Base-by-base conservation (phyloP, 352 stramenopile species). In the Phytophthora citricola region DNA sequence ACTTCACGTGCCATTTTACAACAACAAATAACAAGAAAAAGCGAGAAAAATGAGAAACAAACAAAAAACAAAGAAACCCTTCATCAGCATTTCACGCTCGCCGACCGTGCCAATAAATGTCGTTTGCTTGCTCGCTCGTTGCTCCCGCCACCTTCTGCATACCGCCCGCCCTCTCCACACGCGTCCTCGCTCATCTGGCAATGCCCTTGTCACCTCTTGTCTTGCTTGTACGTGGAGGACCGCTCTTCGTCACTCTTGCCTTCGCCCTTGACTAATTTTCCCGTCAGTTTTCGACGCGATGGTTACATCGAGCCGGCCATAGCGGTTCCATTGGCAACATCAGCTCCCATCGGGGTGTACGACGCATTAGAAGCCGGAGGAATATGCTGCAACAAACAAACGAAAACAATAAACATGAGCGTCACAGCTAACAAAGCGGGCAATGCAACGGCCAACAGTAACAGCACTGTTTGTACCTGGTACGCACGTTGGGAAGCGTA, bases 401-500 rank as follows among this genome's bases (percentile, higher is more conserved):
- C 12, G 26, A 46, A 43, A 36, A 3, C 38, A 48, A 12, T 47
- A 40, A 46, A 59, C 22, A 58, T 48, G 15, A 36, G n/a, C 2
- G 2, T 40, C 12, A 4, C 26, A 45, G 14, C 39, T 61, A 41
- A 36, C 26, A 59, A n/a, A 38, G 20, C 46, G 2, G 22, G 22
- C 8, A 22, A 40, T 46, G 29, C 24, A 63, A 55, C 24, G 26
- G 24, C 31, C 47, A 68, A 72, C 56, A 74, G 43, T 17, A 65
- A 63, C 26, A 63, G 17, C 38, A 57, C n/a, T 60, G 57, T 46
- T n/a, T 59, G 58, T 83, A 92, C 85, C 80, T 94, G 84, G 59
- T 92, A 93, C 32, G 81, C 83, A 66, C 83, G 84, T 74, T 92
- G 81, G 46, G 83, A 85, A 12, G 83, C 83, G 49, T 90, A 94